Base-by-base conservation (phyloP, 208 protist genomes). In the Acanthamoeba quina region DNA sequence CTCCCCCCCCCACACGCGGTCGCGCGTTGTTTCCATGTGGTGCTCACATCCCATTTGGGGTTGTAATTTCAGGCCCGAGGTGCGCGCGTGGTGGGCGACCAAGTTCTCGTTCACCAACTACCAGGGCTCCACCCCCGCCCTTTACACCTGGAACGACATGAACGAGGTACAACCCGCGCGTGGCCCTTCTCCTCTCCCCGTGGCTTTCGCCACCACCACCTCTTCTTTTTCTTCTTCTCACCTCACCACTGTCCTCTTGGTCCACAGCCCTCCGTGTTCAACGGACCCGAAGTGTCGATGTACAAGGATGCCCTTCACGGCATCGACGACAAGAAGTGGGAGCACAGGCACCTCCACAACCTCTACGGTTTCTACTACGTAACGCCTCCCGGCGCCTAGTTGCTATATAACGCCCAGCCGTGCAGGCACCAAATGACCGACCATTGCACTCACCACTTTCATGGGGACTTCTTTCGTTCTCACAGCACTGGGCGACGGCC, bases 121-220 rank as follows among this genome's bases (percentile, higher is more conserved):
- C 60, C 5, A 96, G 15, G 98, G 97, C 19, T 98, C 98, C 10
- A 98, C 98, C 2, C 94, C 94, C 62, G 97, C 96, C 94, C 96
- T 99, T 34, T 98, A 99, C 97, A 99, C 98, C 21, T 99, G 99
- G 99, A 99, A 99, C 70, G 99, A 99, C 97, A 99, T 99, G 99
- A 99, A 99, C 95, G 98, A 98, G 91, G 91, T 95, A 31, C 15
- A 24, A 1, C 47, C 4, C 9, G 17, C n/a, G 86, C 24, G 13
- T 62, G 56, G 21, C 56, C 26, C 13, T n/a, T 9, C 72, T 37
- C 80, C 29, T 0, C 56, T 88, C 37, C n/a, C 5, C 13, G 74
- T 83, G 15, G 74, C 44, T 5, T n/a, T n/a, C n/a, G n/a, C n/a
- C n/a, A n/a, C n/a, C n/a, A n/a, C n/a, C n/a, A n/a, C n/a, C n/a